Conservation (phyloP, 1,284 basidiomycete species). For the Ganoderma leucocontextum region DNA sequence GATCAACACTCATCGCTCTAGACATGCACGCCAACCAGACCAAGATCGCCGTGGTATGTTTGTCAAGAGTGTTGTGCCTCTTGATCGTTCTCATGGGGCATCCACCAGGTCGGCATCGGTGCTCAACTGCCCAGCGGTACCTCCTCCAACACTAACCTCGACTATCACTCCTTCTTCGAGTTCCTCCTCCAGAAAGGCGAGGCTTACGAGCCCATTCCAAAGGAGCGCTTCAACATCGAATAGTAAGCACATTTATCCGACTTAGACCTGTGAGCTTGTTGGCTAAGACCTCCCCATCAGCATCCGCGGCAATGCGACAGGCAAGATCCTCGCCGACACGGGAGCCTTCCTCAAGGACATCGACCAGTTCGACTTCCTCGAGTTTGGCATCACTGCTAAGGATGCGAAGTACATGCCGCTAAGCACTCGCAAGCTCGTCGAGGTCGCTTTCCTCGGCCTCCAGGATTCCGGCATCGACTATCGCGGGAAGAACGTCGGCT, state of each 20-base stretch:
- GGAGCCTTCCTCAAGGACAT: slow-evolving; percentile 51
- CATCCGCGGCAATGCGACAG: slow-evolving; percentile 37
- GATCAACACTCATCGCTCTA: background rate
- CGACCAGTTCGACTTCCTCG: slow-evolving; percentile 47
- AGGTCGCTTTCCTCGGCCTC: slow-evolving; percentile 49
- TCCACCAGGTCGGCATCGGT: slow-evolving; percentile 47
- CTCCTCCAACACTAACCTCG: slow-evolving; percentile 40
- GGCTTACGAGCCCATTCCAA: slow-evolving; percentile 47
- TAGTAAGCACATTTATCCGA: slow-evolving; percentile 36
- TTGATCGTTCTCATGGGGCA: background rate
- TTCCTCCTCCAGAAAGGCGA: slow-evolving; percentile 47
- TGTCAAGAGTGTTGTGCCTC: too few relatives aligned
- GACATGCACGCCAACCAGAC: background rate
- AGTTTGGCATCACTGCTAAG: slow-evolving; percentile 49
- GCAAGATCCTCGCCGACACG: slow-evolving; percentile 39
- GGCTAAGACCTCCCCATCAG: slow-evolving; percentile 26
- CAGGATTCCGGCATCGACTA: slow-evolving; percentile 53
- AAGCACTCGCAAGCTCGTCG: slow-evolving; percentile 47
- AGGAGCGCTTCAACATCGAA: slow-evolving; percentile 44
- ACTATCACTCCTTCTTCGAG: slow-evolving; percentile 46
- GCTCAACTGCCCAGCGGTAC: slow-evolving; percentile 48
- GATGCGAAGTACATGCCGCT: slow-evolving; percentile 48
- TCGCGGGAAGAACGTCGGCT: slow-evolving; percentile 47
- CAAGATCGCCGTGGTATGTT: background rate
- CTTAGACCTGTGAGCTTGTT: background rate